Evolutionary conservation across 345 rosid genomes (phyloP).

Genomic region (Aquilaria yunnanensis): DNA sequence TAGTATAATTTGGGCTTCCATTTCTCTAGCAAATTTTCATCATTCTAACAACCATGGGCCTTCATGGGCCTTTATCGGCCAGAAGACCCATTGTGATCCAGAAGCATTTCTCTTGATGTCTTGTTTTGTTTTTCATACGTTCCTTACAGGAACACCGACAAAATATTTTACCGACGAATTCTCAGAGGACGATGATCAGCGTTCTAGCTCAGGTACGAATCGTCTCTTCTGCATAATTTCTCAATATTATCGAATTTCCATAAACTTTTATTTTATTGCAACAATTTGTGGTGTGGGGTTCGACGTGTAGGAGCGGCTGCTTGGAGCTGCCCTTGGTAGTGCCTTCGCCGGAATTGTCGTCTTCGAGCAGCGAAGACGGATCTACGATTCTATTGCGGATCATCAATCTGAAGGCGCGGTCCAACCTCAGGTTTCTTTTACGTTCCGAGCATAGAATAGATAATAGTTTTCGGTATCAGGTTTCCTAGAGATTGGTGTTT

Average conservation of each 20-base stretch:
- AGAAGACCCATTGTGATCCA: too few relatives aligned
- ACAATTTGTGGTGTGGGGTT: neutral
- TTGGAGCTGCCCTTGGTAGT: conserved; percentile 67
- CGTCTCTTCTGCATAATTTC: neutral
- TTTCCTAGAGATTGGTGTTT: conserved; percentile 19
- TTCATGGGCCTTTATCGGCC: too few relatives aligned
- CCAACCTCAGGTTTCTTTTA: conserved; percentile 43
- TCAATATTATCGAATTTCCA: neutral
- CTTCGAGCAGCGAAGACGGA: conserved; percentile 64
- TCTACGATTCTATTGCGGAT: conserved; percentile 48
- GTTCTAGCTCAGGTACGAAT: conserved; percentile 51
- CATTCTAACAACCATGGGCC: too few relatives aligned
- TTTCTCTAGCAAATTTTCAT: too few relatives aligned
- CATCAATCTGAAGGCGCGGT: conserved; percentile 21
- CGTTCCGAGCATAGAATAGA: neutral
- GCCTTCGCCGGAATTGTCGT: conserved; percentile 49
- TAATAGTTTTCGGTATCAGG: neutral
- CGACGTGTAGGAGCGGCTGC: conserved; percentile 62
- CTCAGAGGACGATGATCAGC: conserved; percentile 43
- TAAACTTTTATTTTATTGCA: neutral
- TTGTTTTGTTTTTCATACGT: too few relatives aligned
- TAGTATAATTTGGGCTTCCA: too few relatives aligned
- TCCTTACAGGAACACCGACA: too few relatives aligned
- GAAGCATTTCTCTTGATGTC: too few relatives aligned
- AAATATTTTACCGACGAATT: too few relatives aligned